phyloP scores from a whole-genome alignment of 2,329 filamentous ascomycete species.

The Chrysoporthe deuterocubensis region DNA sequence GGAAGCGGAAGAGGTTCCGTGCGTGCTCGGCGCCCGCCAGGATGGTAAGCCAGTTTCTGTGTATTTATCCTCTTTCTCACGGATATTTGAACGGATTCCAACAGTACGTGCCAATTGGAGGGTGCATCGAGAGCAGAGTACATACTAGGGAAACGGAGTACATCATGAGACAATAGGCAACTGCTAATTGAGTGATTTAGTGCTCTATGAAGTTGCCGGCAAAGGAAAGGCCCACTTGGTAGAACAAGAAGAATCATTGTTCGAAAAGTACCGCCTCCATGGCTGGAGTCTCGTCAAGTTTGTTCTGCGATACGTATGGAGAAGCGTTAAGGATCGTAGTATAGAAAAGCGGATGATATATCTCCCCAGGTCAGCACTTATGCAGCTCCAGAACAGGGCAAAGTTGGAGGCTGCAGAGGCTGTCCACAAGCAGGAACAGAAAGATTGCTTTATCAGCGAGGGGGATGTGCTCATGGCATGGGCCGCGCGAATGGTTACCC shows the following conservation, averaged over 20 bases:
- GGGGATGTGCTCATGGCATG: slow-evolving; percentile 49
- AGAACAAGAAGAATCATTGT: background rate
- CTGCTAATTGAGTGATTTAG: background rate
- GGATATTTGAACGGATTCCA: background rate
- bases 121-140: background rate
- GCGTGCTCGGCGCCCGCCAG: slow-evolving; percentile 10
- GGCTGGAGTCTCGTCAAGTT: slow-evolving; percentile 12
- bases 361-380: slow-evolving; percentile 39
- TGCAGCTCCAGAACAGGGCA: slow-evolving; percentile 37
- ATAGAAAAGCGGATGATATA: slow-evolving; percentile 43
- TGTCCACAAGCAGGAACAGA: slow-evolving; percentile 21
- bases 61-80: background rate
- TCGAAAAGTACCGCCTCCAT: background rate
- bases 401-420: slow-evolving; percentile 35
- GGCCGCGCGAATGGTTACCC: slow-evolving; percentile 34
- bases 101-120: background rate
- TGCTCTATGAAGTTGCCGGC: background rate
- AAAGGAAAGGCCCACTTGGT: background rate
- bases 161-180: background rate
- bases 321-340: slow-evolving; percentile 35
- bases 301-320: slow-evolving; percentile 35
- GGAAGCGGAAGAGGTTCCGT: slow-evolving; percentile 43
- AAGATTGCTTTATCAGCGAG: slow-evolving; percentile 46
- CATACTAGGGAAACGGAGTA: background rate
- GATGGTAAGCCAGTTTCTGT: background rate